A percentile compares a stretch with the other conserved stretches of the same genome.
Evolutionary conservation across 495 filamentous ascomycete genomes (phyloP).

Genomic region (Antarctomyces pellizariae): DNA sequence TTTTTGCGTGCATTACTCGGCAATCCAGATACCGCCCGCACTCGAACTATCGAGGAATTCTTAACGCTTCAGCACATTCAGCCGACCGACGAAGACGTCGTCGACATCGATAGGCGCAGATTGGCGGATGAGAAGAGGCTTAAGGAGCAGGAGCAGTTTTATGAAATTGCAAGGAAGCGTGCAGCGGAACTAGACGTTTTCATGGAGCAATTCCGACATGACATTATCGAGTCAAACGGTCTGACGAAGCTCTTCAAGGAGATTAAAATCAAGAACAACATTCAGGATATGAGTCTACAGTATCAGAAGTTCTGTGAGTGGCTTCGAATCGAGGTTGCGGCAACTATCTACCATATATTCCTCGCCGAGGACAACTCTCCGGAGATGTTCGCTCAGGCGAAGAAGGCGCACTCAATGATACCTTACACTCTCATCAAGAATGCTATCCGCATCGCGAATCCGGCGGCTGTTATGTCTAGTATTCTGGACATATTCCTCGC

Average conservation of each 20-base stretch:
- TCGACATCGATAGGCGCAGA: constrained; percentile 58
- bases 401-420: constrained; percentile 77
- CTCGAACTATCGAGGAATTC: constrained; percentile 63
- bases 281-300: constrained; percentile 72
- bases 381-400: constrained; percentile 82
- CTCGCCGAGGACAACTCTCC: constrained; percentile 94
- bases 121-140: constrained; percentile 69
- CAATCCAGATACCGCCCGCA: constrained; percentile 60
- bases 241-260: constrained; percentile 83
- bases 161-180: constrained; percentile 78
- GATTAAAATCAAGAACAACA: constrained; percentile 65
- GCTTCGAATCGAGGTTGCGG: constrained; percentile 91
- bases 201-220: constrained; percentile 63
- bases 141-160: constrained; percentile 81
- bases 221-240: constrained; percentile 43
- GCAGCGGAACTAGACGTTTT: constrained; percentile 87
- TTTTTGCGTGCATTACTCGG: constrained; percentile 67
- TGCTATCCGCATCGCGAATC: constrained; percentile 86
- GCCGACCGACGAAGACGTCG: constrained; percentile 56
- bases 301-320: constrained; percentile 98
- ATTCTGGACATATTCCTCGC: constrained; percentile 88
- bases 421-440: constrained; percentile 89
- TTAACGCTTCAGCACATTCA: constrained; percentile 42
- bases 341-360: constrained; percentile 92
- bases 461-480: constrained; percentile 81